Base-by-base conservation (phyloP, 768 basidiomycete species). In the Mycena sanguinolenta region DNA sequence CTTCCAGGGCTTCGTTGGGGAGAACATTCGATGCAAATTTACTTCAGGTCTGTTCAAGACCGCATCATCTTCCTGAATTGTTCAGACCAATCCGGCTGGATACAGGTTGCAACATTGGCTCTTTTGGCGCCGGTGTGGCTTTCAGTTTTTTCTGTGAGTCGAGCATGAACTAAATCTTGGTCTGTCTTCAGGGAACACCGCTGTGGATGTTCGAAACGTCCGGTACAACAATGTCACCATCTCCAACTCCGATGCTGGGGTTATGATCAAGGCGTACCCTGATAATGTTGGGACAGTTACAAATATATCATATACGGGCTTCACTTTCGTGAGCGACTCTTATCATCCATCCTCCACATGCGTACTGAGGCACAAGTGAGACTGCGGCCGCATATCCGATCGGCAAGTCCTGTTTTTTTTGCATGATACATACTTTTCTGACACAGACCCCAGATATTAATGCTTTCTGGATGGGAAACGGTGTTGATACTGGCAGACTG, bases 101-200 rank as follows among this genome's bases (percentile, higher is more conserved):
- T 28, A 71, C 75, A 4, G 76, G 76, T 0, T 77, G 75, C 44
- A 77, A 77, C 58, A 75, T 77, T 16, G 76, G 76, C 6, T 73
- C 70, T 2, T 77, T 77, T 49, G 76, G 76, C 27, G 68, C 58
- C 5, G 74, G 73, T 42, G 57, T 16, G 46, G n/a, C n/a, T n/a
- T n/a, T n/a, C n/a, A n/a, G n/a, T n/a, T n/a, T 16, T 7, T 38
- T 16, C 2, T 8, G 23, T n/a, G 4, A 16, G 14, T 23, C 21
- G 3, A 1, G 21, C 10, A 38, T 16, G 17, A 6, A 16, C n/a
- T n/a, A 6, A 10, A 28, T 30, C 10, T 16, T 50, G 2, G 46
- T 23, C n/a, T 49, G 1, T 12, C 2, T 8, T 23, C 36, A 69
- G 68, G 2, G 4, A 32, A 73, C 52, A 75, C 74, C 2, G 64